Percentiles rank a stretch among this genome's conserved stretches.
These are phyloP conservation scores for Mycena amicta DNA, from an alignment of 768 basidiomycete species.

Conservation along the genomic window DNA sequence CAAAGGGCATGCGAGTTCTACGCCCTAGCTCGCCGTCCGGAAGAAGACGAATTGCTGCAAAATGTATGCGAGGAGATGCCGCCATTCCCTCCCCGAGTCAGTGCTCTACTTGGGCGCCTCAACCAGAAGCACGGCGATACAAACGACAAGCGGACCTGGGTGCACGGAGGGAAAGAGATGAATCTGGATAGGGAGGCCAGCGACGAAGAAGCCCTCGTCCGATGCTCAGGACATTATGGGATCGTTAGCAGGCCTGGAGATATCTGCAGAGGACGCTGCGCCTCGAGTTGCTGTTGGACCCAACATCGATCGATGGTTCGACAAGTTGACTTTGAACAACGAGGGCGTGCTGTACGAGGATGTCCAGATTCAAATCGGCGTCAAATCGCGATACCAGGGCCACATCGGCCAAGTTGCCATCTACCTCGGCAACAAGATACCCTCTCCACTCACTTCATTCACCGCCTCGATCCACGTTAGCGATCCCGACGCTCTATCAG, in stretches of 20 bases:
- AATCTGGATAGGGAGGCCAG: constrained; percentile 76
- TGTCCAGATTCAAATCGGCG: constrained; percentile 89
- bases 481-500: constrained; percentile 75
- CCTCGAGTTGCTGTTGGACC: constrained; percentile 66
- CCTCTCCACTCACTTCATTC: constrained; percentile 87
- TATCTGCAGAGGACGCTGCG: constrained; percentile 45
- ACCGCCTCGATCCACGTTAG: constrained; percentile 77
- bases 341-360: constrained; percentile 98
- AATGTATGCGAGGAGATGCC: constrained; percentile 99
- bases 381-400: constrained; percentile 96
- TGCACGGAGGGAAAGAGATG: constrained; percentile 92
- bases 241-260: constrained; percentile 83
- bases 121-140: constrained; percentile 90
- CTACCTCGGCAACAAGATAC: constrained; percentile 95
- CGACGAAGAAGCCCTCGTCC: constrained; percentile 50
- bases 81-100: constrained; percentile 94
- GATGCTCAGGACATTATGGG: constrained; percentile 61
- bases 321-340: constrained; percentile 72
- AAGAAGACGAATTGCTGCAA: constrained; percentile 91
- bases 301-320: constrained; percentile 88
- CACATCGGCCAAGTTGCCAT: constrained; percentile 92
- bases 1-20: constrained; percentile 99
- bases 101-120: constrained; percentile 82
- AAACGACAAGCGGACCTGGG: constrained; percentile 95
- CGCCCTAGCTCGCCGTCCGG: constrained; percentile 78